These are phyloP conservation scores for Cinnamomum chago DNA, from an alignment of 164 flowering plant species.

Conservation along the genomic window DNA sequence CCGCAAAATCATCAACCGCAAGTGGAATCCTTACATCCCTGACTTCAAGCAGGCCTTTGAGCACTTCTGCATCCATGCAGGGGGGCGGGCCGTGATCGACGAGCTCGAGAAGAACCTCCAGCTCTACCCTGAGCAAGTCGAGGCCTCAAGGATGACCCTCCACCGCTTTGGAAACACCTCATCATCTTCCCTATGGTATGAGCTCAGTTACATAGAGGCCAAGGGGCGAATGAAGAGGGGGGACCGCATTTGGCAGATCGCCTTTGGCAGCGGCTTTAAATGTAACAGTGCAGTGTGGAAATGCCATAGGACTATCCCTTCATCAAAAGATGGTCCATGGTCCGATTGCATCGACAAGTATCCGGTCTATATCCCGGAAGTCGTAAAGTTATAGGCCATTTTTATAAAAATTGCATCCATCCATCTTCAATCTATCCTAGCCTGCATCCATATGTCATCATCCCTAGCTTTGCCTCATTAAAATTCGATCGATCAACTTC, in stretches of 20 bases:
- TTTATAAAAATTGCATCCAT: not conserved
- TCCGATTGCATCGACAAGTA: slow-evolving; percentile 12
- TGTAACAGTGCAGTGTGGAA: slow-evolving; percentile 31
- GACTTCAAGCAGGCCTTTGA: slow-evolving; percentile 29
- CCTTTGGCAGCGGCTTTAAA: too few species aligned
- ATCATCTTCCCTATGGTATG: slow-evolving; percentile 37
- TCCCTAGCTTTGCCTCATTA: too few species aligned
- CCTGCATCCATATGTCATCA: too few species aligned
- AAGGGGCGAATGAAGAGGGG: slow-evolving; percentile 32
- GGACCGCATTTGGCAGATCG: slow-evolving; percentile 30
- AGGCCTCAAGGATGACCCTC: slow-evolving; percentile 39
- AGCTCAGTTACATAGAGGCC: slow-evolving; percentile 32
- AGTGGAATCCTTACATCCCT: slow-evolving; percentile 11
- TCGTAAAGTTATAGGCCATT: slow-evolving; percentile 3
- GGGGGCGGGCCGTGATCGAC: slow-evolving; percentile 33
- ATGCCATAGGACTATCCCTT: slow-evolving; percentile 5
- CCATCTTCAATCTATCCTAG: not conserved
- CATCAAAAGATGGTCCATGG: slow-evolving; percentile 17
- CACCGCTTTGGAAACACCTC: slow-evolving; percentile 38
- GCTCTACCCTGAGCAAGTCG: slow-evolving; percentile 24
- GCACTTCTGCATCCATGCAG: slow-evolving; percentile 41
- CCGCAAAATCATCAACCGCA: slow-evolving; percentile 10
- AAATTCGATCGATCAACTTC: too few species aligned
- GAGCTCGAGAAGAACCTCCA: slow-evolving; percentile 25
- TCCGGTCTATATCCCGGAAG: slow-evolving; percentile 10